Evolutionary conservation across 164 flowering plant species (phyloP).

Genomic region (grape (Vitis vinifera)): ASM3070453v1 NC_081823.1:404501-405000

Average conservation of each 20-base stretch:
- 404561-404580: constrained; percentile 21
- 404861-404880: constrained; percentile 37
- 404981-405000: constrained; percentile 35
- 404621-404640: constrained; percentile 18
- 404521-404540: constrained; percentile 46
- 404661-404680: constrained; percentile 21
- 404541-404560: constrained; percentile 51
- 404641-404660: background rate
- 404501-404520: constrained; percentile 21
- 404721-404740: constrained; percentile 30
- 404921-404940: constrained; percentile 33
- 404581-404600: constrained; percentile 29
- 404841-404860: constrained; percentile 52
- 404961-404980: constrained; percentile 43
- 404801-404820: constrained; percentile 32
- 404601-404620: constrained; percentile 33
- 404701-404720: constrained; percentile 40
- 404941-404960: constrained; percentile 27
- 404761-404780: constrained; percentile 25
- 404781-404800: constrained; percentile 21
- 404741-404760: constrained; percentile 29
- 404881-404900: constrained; percentile 57
- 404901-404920: constrained; percentile 29
- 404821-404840: constrained; percentile 46
- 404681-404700: constrained; percentile 32